Evolutionary conservation across 768 basidiomycete species (phyloP).

Genomic region (Mrakia frigida): DNA sequence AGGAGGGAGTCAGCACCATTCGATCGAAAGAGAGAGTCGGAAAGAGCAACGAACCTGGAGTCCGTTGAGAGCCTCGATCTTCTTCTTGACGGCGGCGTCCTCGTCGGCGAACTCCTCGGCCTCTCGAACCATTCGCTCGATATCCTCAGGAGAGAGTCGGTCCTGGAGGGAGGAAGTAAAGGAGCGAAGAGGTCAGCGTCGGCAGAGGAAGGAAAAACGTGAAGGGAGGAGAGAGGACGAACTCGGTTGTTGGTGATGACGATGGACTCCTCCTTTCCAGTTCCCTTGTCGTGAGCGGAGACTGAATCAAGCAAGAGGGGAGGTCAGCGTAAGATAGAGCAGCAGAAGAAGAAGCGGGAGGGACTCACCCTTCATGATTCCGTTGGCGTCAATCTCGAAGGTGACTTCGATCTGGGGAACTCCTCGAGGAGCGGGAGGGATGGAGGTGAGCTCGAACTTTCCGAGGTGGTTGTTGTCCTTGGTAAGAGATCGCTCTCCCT

Average conservation of each 20-base stretch:
- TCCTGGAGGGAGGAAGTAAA: slow-evolving; percentile 58
- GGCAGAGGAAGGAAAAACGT: background rate
- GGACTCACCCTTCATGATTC: slow-evolving; percentile 70
- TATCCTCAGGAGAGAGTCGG: slow-evolving; percentile 94
- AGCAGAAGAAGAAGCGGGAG: background rate
- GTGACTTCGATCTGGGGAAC: slow-evolving; percentile 83
- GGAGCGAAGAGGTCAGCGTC: background rate
- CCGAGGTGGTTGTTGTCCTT: slow-evolving; percentile 99
- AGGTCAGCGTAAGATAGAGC: background rate
- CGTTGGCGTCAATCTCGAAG: slow-evolving; percentile 95
- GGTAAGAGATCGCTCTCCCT: slow-evolving; percentile 93
- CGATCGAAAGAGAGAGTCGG: background rate
- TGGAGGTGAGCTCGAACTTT: slow-evolving; percentile 57
- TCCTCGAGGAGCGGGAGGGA: slow-evolving; percentile 43
- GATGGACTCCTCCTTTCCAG: slow-evolving; percentile 55
- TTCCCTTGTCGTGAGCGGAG: slow-evolving; percentile 67
- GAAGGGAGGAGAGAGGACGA: background rate
- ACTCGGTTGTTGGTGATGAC: slow-evolving; percentile 64
- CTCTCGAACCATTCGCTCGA: slow-evolving; percentile 92
- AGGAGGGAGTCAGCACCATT: background rate
- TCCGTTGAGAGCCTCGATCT: slow-evolving; percentile 46
- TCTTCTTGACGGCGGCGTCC: slow-evolving; percentile 53
- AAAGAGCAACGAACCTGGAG: slow-evolving; percentile 35
- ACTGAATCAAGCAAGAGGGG: slow-evolving; percentile 48
- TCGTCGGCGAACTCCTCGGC: slow-evolving; percentile 89